phyloP scores from a whole-genome alignment of 129 eudicot species.

The Kitagawia praeruptora region DNA sequence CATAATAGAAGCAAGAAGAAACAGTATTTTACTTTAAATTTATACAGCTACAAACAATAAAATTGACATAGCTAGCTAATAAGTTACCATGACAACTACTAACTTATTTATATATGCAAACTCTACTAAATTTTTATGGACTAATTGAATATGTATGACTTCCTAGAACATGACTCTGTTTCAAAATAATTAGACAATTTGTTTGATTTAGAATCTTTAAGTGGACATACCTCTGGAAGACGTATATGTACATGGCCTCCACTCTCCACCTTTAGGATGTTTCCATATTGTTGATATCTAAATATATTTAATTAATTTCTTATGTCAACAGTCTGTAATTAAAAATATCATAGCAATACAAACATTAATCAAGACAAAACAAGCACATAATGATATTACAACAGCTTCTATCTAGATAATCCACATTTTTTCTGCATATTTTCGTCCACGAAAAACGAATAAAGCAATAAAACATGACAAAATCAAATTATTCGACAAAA shows the following conservation, averaged over 20 bases:
- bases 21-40: neutral
- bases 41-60: neutral
- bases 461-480: neutral
- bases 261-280: constrained; percentile 69
- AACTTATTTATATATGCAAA: no score
- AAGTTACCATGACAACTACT: neutral
- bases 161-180: neutral
- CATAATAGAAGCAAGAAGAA: no score
- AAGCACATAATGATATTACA: neutral
- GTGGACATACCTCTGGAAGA: constrained; percentile 56
- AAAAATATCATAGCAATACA: neutral
- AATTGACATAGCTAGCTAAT: neutral
- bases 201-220: neutral
- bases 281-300: constrained; percentile 88
- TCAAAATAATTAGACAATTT: neutral
- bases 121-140: neutral
- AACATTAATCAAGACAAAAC: neutral
- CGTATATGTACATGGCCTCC: constrained; percentile 80
- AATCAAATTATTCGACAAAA: neutral
- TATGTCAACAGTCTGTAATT: constrained; percentile 3
- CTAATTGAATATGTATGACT: neutral
- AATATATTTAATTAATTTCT: constrained; percentile 13
- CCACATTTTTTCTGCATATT: neutral
- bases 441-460: no score
- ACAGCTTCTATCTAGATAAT: neutral